Percentiles rank a stretch among this genome's conserved stretches.
Evolutionary conservation across 805 yeast genomes (phyloP).

Genomic region (Lachancea mirantina): DNA sequence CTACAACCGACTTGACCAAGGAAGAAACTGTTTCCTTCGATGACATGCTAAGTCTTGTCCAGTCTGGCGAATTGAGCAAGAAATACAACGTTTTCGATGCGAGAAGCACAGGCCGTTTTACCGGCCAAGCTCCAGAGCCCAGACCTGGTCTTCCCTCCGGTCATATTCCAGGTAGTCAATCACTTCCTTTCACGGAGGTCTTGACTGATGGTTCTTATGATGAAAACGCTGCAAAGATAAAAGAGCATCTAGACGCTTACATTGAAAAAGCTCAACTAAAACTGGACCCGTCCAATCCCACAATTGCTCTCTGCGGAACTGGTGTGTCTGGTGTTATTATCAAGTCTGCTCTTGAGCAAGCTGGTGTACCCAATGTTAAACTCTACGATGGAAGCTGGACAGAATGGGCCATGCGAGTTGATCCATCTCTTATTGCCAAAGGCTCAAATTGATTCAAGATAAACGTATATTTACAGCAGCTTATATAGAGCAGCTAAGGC

Average conservation of each 20-base stretch:
- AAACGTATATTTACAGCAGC: too few species aligned
- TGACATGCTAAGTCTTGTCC: constrained; percentile 53
- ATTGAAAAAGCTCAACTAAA: constrained; percentile 38
- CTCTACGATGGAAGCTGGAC: constrained; percentile 88
- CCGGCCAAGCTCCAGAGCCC: constrained; percentile 82
- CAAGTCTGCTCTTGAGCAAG: constrained; percentile 61
- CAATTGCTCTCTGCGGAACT: constrained; percentile 88
- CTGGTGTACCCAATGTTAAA: constrained; percentile 42
- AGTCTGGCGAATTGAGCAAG: constrained; percentile 36
- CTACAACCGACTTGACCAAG: constrained; percentile 31
- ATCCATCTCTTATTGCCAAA: constrained; percentile 17
- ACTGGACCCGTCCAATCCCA: constrained; percentile 46
- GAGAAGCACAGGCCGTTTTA: constrained; percentile 63
- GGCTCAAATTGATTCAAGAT: constrained; percentile 14
- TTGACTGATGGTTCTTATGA: constrained; percentile 46
- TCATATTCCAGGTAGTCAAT: constrained; percentile 74
- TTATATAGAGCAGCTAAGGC: too few species aligned
- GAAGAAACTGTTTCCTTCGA: constrained; percentile 60
- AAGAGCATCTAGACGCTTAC: constrained; percentile 39
- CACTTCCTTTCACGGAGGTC: constrained; percentile 66
- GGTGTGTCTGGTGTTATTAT: constrained; percentile 93
- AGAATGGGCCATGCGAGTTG: constrained; percentile 29
- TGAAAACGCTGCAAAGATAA: constrained; percentile 26
- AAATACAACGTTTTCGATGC: constrained; percentile 70
- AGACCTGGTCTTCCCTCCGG: constrained; percentile 85